Evolutionary conservation across 2,329 filamentous ascomycete species (phyloP), one percentile per base, ranked within the genome.

Genomic region (Aureobasidium uvarum): DNA sequence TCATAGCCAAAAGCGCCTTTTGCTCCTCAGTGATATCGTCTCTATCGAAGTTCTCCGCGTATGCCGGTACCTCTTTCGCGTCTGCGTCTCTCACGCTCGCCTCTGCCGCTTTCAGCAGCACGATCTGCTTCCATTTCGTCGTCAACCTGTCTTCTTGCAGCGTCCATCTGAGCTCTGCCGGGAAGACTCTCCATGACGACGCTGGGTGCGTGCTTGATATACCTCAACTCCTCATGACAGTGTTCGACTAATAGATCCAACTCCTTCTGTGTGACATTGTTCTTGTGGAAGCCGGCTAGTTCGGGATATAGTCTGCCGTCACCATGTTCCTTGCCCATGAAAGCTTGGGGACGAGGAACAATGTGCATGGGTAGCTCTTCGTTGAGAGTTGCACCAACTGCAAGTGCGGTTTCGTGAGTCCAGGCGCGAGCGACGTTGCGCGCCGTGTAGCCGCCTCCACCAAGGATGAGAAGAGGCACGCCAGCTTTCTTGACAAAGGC

Each of bases 401-500:
- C 92, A 70, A 98, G 91, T 67, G 90, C 90, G 14, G 95, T 99
- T 79, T 99, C 95, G 78, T 96, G 94, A 28, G 93, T 92, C 95
- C 95, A 99, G 36, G 94, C 92, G 63, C 95, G 89, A 48, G 95
- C 95, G 7, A 99, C 95, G 73, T 99, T 99, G 69, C 94, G 87
- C 5, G 95, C 93, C 16, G 95, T 99, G 78, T 99, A 99, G 33
- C 95, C 95, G 65, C 95, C 95, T 45, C 95, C 95, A 51, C 95
- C 95, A 66, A 98, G 91, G 64, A 99, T 86, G 58, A 99, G 87
- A 68, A 98, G 84, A 2, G 95, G 95, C 1, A 96, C 81, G 7
- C 85, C 83, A 68, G 92, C 86, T 54, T 82, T 85, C 77, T 98
- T 98, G 77, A 93, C 92, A 72, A 89, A 97, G 58, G 89, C 86